Base-by-base conservation (phyloP, 2,329 filamentous ascomycete genomes). In the Claviceps purpurea region DNA sequence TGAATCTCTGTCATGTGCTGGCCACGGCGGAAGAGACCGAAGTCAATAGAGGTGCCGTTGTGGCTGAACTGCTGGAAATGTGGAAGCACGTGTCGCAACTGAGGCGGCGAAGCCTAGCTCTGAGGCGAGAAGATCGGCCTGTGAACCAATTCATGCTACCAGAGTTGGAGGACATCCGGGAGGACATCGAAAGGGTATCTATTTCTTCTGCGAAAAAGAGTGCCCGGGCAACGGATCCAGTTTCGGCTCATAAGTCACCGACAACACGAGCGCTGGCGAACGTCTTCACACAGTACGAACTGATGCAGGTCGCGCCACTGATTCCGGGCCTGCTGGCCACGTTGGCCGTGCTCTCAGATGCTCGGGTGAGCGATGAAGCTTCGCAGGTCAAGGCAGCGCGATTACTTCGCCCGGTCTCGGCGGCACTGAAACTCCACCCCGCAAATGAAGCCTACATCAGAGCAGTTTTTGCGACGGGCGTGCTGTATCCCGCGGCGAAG, bases 31-130 rank as follows among this genome's bases (percentile, higher is more conserved):
- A 58, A 41, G 53, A 59, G 30, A 37, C 53, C 3, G 51, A 51
- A 6, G 30, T 45, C 2, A 42, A 56, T 5, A 59, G 62, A 24
- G 53, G 48, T 1, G 49, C 37, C 44, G 22, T 65, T 18, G 47
- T 64, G 42, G 50, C 59, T 0, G 65, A 69, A 54, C 57, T 70
- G 4, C 41, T 68, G 34, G 59, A 60, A 13, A 52, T 70, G 50
- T 70, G 68, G 68, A 63, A 64, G 56, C 65, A 68, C 52, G 53
- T 69, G 14, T 67, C 68, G 1, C 64, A 66, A 49, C 56, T 70
- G 41, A 62, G 58, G 43, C 61, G 68, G 11, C 54, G 49, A 5
- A 60, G 61, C n/a, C 62, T 65, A 43, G 37, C 52, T 6, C n/a
- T 34, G 18, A 14, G 26, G 50, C 50, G 11, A 5, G 44, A 57